Conservation (phyloP, 2,329 filamentous ascomycete species). For the Sclerotinia borealis region DNA sequence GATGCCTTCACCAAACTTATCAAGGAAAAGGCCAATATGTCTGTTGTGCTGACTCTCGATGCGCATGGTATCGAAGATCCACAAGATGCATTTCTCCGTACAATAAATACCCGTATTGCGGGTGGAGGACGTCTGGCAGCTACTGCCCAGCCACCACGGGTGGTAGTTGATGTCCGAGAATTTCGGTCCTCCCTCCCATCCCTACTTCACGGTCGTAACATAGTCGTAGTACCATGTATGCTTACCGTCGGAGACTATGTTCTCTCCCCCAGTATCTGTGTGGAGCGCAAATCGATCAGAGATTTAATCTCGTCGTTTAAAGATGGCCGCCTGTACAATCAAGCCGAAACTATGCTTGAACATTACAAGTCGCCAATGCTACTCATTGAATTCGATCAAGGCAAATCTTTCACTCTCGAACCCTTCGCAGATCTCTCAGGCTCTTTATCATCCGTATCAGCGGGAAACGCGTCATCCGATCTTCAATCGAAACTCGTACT, state of each 20-base stretch:
- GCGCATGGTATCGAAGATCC: conserved; percentile 66
- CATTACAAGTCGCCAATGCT: conserved; percentile 88
- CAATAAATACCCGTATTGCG: conserved; percentile 93
- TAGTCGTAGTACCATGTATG: conserved; percentile 89
- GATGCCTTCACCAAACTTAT: conserved; percentile 94
- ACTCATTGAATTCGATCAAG: conserved; percentile 95
- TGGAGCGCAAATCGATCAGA: conserved; percentile 89
- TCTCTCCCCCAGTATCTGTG: conserved; percentile 80
- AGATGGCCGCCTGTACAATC: conserved; percentile 84
- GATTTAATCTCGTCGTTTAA: conserved; percentile 89
- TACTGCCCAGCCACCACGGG: conserved; percentile 79
- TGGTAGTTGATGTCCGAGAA: conserved; percentile 93
- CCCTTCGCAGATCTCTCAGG: conserved; percentile 63
- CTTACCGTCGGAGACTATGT: conserved; percentile 96
- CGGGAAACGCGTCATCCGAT: conserved; percentile 59
- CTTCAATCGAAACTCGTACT: conserved; percentile 89
- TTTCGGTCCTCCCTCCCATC: conserved; percentile 91
- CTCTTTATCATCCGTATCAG: conserved; percentile 57
- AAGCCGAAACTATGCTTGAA: conserved; percentile 89
- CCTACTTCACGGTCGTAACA: conserved; percentile 79
- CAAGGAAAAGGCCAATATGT: conserved; percentile 90
- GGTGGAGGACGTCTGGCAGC: conserved; percentile 80
- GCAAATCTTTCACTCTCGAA: conserved; percentile 93
- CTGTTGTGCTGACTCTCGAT: conserved; percentile 74
- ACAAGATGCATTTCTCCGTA: conserved; percentile 87